Percentiles rank a stretch among this genome's conserved stretches.
Evolutionary conservation across 176 grass and related monocot species (phyloP).

Genomic region (Guadua angustifolia): DNA sequence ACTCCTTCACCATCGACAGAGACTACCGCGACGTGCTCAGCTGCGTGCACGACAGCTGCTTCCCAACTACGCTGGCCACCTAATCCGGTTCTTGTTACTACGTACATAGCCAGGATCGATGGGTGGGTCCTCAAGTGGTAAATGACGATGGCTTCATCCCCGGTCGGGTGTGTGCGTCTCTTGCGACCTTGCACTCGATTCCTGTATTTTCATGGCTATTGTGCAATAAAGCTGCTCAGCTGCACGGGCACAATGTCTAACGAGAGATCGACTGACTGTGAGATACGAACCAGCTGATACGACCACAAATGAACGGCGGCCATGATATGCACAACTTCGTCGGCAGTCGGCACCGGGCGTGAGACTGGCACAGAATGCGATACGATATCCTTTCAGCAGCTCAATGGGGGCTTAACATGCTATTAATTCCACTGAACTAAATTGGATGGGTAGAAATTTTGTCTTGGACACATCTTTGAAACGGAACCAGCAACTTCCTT

Average conservation of each 20-base stretch:
- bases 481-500: not conserved
- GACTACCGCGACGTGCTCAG: constrained; percentile 78
- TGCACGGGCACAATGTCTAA: not conserved
- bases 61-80: constrained; percentile 65
- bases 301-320: not conserved
- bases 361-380: not conserved
- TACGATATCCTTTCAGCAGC: not conserved
- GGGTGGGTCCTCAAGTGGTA: not conserved
- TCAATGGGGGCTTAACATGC: no score
- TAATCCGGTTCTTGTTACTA: constrained; percentile 11
- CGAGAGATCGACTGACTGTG: not conserved
- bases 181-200: not conserved
- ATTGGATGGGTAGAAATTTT: no score
- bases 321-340: not conserved
- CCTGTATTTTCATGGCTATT: not conserved
- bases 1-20: constrained; percentile 69
- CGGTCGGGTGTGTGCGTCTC: no score
- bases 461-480: not conserved
- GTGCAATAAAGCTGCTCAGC: not conserved
- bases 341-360: not conserved
- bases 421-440: no score
- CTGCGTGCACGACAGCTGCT: constrained; percentile 83
- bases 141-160: not conserved
- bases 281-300: not conserved
- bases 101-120: not conserved